Base-by-base conservation (phyloP, 2,329 filamentous ascomycete genomes). In the Botryotinia convoluta region DNA sequence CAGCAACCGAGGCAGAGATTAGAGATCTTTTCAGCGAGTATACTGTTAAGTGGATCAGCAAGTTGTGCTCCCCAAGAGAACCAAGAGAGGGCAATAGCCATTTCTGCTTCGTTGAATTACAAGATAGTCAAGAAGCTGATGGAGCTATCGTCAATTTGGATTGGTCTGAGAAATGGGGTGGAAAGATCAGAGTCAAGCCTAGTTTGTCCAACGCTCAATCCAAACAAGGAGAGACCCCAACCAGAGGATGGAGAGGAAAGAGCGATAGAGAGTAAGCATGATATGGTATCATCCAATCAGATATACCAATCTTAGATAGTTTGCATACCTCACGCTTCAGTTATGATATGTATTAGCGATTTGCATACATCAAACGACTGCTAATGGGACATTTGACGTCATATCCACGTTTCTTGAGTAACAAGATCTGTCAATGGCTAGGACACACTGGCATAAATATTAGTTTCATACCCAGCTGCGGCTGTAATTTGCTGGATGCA, bases 41-140 rank as follows among this genome's bases (percentile, higher is more conserved):
- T 74, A 81, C 85, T 9, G 79, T 85, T 81, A 84, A 80, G 75
- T 72, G 72, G 16, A 72, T 81, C 44, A 81, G 79, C 74, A 80
- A 80, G 62, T 65, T 81, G 37, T 91, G 87, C 84, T 90, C 85
- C 68, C 89, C 86, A 90, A 84, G 73, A 83, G 82, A 51, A 80
- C 83, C n/a, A 82, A 84, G 63, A 83, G 85, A 0, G 9, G 87
- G 87, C 45, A 86, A 87, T 76, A 84, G 88, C 77, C 86, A 91
- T 81, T 91, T 88, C 81, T 88, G 88, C 77, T 92, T 91, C 74
- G 87, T 92, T 26, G 89, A 92, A 76, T 85, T 92, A 74, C 83
- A 82, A 63, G 87, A 84, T 22, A 80, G 82, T 0, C 85, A 89
- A 72, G 86, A 91, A 74, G 88, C 88, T 0, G 81, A 85, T 69